These are phyloP conservation scores for Xerocomellus intermedius DNA, from an alignment of 768 basidiomycete species.

Conservation along the genomic window DNA sequence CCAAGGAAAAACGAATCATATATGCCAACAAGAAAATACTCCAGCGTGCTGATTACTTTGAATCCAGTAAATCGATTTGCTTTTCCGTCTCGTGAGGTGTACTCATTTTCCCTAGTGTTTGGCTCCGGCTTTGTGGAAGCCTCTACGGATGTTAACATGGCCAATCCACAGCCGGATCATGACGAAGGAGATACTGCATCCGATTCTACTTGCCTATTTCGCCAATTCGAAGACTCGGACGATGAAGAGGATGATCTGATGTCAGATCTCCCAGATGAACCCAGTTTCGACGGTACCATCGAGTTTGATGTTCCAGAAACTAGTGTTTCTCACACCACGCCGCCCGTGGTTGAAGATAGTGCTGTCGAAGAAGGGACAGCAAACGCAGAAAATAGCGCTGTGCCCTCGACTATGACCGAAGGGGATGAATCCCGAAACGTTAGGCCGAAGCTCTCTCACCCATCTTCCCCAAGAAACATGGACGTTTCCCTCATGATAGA, in stretches of 20 bases:
- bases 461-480: constrained; percentile 39
- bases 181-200: constrained; percentile 48
- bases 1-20: constrained; percentile 44
- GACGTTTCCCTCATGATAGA: constrained; percentile 20
- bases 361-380: not conserved
- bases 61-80: constrained; percentile 49
- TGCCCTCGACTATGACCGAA: not conserved
- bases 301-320: constrained; percentile 23
- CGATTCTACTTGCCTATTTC: constrained; percentile 41
- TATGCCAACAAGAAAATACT: constrained; percentile 71
- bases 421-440: constrained; percentile 30
- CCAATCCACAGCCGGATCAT: constrained; percentile 17
- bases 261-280: constrained; percentile 33
- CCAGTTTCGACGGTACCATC: constrained; percentile 28
- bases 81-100: not conserved
- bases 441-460: constrained; percentile 35
- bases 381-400: not conserved
- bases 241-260: constrained; percentile 49
- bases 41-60: constrained; percentile 73
- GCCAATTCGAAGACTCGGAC: constrained; percentile 50
- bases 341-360: constrained; percentile 6
- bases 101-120: constrained; percentile 54
- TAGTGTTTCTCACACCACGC: not conserved
- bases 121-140: constrained; percentile 67
- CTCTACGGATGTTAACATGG: constrained; percentile 33